These are phyloP conservation scores for Mrakia hoshinonis DNA, from an alignment of 768 basidiomycete genomes.

Conservation along the genomic window DNA sequence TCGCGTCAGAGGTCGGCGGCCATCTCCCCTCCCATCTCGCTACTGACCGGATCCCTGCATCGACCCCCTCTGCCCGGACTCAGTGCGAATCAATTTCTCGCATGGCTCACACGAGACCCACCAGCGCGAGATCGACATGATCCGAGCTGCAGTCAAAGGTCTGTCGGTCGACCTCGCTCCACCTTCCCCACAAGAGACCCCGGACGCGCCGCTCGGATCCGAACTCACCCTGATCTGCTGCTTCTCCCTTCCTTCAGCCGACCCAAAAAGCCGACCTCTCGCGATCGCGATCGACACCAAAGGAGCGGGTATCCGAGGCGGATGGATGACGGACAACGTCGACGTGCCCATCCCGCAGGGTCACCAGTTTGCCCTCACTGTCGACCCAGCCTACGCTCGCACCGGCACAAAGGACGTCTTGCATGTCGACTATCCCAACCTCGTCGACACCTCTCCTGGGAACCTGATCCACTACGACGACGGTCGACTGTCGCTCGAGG, in stretches of 20 bases:
- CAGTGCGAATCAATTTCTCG: conserved; percentile 99
- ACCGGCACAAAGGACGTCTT: conserved; percentile 71
- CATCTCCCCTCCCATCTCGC: not conserved
- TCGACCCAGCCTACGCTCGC: conserved; percentile 70
- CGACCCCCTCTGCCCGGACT: not conserved
- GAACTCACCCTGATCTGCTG: not conserved
- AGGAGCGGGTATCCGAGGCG: conserved; percentile 98
- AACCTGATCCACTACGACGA: conserved; percentile 98
- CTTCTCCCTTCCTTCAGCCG: conserved; percentile 43
- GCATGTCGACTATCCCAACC: conserved; percentile 90
- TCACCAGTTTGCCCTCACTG: conserved; percentile 85
- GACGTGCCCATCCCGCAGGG: conserved; percentile 86
- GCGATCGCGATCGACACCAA: conserved; percentile 99
- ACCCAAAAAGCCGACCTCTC: conserved; percentile 74
- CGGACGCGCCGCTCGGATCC: too few species aligned
- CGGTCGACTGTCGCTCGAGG: conserved; percentile 85
- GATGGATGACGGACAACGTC: conserved; percentile 71
- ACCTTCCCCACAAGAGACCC: not conserved
- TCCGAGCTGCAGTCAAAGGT: conserved; percentile 75
- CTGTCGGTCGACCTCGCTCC: conserved; percentile 35
- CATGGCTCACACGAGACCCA: conserved; percentile 98
- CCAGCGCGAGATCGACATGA: conserved; percentile 98
- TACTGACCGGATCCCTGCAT: not conserved
- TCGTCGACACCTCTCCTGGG: conserved; percentile 90
- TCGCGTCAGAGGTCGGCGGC: not conserved